Evolutionary conservation across 2,329 filamentous ascomycete species (phyloP).

Genomic region (Fusarium pininemorale): DNA sequence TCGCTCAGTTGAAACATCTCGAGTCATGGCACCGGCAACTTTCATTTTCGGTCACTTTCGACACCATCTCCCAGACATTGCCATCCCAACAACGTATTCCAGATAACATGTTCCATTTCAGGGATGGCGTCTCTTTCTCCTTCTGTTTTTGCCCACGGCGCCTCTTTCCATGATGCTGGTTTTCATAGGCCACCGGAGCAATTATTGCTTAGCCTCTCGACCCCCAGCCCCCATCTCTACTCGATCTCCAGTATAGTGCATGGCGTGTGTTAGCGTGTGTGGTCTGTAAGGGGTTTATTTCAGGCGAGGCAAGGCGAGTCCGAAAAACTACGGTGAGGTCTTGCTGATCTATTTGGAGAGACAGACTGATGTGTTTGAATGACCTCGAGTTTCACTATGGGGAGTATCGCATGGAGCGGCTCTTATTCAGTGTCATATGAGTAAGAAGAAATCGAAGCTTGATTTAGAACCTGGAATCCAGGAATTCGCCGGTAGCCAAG

Average conservation of each 20-base stretch:
- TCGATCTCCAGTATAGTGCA: constrained; percentile 6
- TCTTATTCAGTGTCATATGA: neutral
- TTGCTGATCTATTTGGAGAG: neutral
- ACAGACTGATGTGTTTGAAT: neutral
- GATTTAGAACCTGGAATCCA: constrained; percentile 1
- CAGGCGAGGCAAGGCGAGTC: neutral
- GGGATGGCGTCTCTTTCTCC: neutral
- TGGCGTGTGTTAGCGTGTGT: constrained; percentile 17
- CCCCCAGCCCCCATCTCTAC: constrained; percentile 6
- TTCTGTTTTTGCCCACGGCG: constrained; percentile 11
- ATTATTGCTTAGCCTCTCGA: neutral
- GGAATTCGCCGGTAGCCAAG: constrained; percentile 11
- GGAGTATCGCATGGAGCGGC: constrained; percentile 3
- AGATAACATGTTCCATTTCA: neutral
- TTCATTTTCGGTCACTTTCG: neutral
- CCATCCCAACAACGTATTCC: neutral
- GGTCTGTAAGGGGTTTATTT: neutral
- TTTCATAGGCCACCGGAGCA: constrained; percentile 9
- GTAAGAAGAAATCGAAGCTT: constrained; percentile 8
- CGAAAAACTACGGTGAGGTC: neutral
- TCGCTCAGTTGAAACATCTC: constrained; percentile 8
- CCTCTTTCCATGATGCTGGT: constrained; percentile 1
- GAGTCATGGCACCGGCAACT: constrained; percentile 21
- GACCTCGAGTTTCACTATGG: neutral
- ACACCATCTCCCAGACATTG: neutral